phyloP scores from a whole-genome alignment of 2,329 filamentous ascomycete species.

The Xylariomycetidae sp. region DNA sequence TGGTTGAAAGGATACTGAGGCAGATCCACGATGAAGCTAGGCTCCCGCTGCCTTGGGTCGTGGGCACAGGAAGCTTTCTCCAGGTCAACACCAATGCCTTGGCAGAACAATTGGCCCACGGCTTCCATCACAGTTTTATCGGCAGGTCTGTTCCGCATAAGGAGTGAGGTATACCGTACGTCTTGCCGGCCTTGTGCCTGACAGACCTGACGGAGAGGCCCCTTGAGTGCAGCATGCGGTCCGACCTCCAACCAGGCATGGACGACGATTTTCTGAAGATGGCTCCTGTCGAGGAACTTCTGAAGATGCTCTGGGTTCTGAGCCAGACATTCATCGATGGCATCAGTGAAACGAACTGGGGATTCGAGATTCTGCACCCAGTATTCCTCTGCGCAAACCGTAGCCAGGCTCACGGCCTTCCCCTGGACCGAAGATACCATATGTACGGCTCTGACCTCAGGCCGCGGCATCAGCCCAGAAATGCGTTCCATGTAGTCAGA shows the following conservation, averaged over 20 bases:
- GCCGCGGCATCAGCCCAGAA: not conserved
- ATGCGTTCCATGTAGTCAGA: constrained; percentile 16
- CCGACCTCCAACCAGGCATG: constrained; percentile 19
- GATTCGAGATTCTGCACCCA: constrained; percentile 24
- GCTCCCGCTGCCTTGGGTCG: too few relatives aligned
- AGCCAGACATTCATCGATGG: too few relatives aligned
- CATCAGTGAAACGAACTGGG: constrained; percentile 12
- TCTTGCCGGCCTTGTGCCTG: constrained; percentile 2
- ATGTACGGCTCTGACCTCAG: too few relatives aligned
- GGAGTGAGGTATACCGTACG: constrained; percentile 7
- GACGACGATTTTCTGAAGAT: too few relatives aligned
- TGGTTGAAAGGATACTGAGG: constrained; percentile 23
- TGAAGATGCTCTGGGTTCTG: too few relatives aligned
- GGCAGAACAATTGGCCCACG: constrained; percentile 10
- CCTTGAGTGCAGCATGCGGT: constrained; percentile 29
- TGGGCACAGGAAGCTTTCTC: too few relatives aligned
- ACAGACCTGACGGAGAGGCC: too few relatives aligned
- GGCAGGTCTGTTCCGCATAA: constrained; percentile 9
- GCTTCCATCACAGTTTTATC: constrained; percentile 8
- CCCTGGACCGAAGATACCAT: not conserved
- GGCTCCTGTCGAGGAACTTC: too few relatives aligned
- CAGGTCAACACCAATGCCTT: constrained; percentile 8
- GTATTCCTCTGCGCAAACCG: constrained; percentile 17
- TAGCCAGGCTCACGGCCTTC: not conserved
- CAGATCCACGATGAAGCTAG: too few relatives aligned